A percentile compares a stretch with the other conserved stretches of the same genome.
Evolutionary conservation across 2,329 filamentous ascomycete genomes (phyloP).

Genomic region (Colletotrichum godetiae): DNA sequence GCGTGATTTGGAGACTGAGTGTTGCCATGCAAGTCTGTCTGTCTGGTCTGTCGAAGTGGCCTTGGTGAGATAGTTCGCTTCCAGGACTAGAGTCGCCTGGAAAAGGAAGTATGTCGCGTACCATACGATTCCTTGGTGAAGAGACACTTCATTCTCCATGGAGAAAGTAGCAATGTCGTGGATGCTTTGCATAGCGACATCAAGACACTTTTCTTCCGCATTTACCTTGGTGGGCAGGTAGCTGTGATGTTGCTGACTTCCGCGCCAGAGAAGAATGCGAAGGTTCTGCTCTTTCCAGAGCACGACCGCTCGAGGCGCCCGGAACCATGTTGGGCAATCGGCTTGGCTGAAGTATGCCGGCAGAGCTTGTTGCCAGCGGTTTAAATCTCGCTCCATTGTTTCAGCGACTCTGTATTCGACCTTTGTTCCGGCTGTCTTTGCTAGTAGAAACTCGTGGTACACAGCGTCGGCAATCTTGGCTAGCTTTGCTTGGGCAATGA

Average conservation of each 20-base stretch:
- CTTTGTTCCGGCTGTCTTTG: constrained; percentile 46
- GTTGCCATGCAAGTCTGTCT: constrained; percentile 15
- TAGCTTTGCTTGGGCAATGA: constrained; percentile 54
- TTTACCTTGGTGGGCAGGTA: constrained; percentile 39
- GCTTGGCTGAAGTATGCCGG: constrained; percentile 46
- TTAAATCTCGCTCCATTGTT: constrained; percentile 50
- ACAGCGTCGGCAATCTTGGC: constrained; percentile 53
- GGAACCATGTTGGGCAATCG: constrained; percentile 47
- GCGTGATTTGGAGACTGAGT: constrained; percentile 15
- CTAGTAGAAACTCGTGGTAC: constrained; percentile 52
- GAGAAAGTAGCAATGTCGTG: constrained; percentile 50
- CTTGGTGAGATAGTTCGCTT: constrained; percentile 45
- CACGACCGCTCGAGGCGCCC: constrained; percentile 50
- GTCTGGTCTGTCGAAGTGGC: not conserved
- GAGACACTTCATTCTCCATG: constrained; percentile 37
- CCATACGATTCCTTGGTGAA: constrained; percentile 51
- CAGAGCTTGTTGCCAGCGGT: constrained; percentile 46
- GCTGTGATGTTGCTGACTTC: constrained; percentile 49
- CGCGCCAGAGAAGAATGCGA: constrained; percentile 54
- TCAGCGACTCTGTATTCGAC: constrained; percentile 51
- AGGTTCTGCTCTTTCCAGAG: constrained; percentile 56
- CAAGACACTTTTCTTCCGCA: constrained; percentile 49
- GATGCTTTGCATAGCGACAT: constrained; percentile 50
- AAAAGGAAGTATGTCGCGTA: constrained; percentile 58
- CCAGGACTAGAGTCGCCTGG: constrained; percentile 54